A percentile compares a stretch with the other conserved stretches of the same genome.
phyloP scores from a whole-genome alignment of 495 filamentous ascomycete genomes.

The Penicillium canescens region DNA sequence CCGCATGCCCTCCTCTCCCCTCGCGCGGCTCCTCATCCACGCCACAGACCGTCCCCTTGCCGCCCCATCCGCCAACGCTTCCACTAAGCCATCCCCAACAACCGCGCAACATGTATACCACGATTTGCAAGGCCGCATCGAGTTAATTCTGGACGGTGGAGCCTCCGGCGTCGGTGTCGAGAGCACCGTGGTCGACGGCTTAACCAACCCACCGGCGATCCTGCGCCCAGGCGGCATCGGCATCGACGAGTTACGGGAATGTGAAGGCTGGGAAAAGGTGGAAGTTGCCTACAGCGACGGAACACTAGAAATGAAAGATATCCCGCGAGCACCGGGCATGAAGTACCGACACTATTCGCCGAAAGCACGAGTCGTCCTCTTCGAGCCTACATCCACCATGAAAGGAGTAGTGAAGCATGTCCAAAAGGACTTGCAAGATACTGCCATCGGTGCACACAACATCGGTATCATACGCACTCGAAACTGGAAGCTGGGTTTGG shows the following conservation, averaged over 20 bases:
- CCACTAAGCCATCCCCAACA: constrained; percentile 87
- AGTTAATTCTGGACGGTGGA: constrained; percentile 88
- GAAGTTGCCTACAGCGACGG: constrained; percentile 73
- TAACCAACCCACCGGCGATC: constrained; percentile 76
- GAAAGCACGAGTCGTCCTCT: constrained; percentile 81
- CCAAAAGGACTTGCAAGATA: constrained; percentile 36
- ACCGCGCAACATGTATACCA: constrained; percentile 84
- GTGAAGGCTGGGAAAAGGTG: constrained; percentile 78
- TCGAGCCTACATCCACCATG: constrained; percentile 53
- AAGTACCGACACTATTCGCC: constrained; percentile 99
- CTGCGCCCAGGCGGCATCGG: constrained; percentile 90
- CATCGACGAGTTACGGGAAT: constrained; percentile 73
- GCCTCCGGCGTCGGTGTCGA: constrained; percentile 86
- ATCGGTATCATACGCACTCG: constrained; percentile 51
- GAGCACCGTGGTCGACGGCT: constrained; percentile 93
- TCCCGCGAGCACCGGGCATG: constrained; percentile 91
- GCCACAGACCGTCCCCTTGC: constrained; percentile 76
- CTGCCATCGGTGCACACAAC: constrained; percentile 37
- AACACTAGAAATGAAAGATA: constrained; percentile 40
- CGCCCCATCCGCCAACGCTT: constrained; percentile 94
- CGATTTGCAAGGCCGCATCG: constrained; percentile 82
- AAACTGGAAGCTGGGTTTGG: constrained; percentile 41
- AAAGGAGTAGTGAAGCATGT: constrained; percentile 36
- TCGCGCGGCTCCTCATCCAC: constrained; percentile 85
- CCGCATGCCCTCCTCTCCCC: constrained; percentile 79